phyloP scores from a whole-genome alignment of 805 yeast genomes.

The Jamesozyma jinghongensis region DNA sequence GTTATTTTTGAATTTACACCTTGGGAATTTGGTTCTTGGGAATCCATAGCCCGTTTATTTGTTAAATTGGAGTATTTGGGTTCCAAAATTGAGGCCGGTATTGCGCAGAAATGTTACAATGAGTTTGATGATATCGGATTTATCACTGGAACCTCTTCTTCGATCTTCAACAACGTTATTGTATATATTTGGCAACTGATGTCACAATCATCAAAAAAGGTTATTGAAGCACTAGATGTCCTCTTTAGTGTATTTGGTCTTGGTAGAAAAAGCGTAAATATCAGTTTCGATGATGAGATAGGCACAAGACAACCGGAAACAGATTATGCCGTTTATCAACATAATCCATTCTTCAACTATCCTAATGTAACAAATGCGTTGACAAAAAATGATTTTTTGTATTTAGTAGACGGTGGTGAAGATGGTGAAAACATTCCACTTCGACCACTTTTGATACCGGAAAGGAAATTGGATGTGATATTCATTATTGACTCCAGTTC shows the following conservation, averaged over 20 bases:
- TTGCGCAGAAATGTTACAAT: constrained; percentile 35
- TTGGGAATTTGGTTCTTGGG: constrained; percentile 65
- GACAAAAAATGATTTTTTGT: constrained; percentile 28
- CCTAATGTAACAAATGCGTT: constrained; percentile 18
- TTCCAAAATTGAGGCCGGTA: constrained; percentile 37
- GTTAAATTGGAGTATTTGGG: constrained; percentile 47
- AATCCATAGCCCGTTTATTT: constrained; percentile 38
- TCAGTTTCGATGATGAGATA: not conserved
- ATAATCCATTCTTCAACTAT: constrained; percentile 47
- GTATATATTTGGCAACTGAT: constrained; percentile 38
- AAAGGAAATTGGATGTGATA: constrained; percentile 52
- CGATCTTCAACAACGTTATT: constrained; percentile 48
- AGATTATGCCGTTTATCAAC: constrained; percentile 52
- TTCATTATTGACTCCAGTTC: constrained; percentile 54
- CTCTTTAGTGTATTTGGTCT: constrained; percentile 24
- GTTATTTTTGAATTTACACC: constrained; percentile 51
- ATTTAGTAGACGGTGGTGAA: constrained; percentile 71
- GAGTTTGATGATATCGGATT: constrained; percentile 55
- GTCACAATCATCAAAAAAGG: constrained; percentile 26
- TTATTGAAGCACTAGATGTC: constrained; percentile 30
- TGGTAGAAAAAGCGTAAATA: constrained; percentile 1
- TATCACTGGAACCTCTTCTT: constrained; percentile 55
- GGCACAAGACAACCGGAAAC: constrained; percentile 7
- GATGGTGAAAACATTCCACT: constrained; percentile 67
- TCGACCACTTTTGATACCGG: constrained; percentile 52